These are phyloP conservation scores for Knufia fluminis DNA, from an alignment of 2,329 filamentous ascomycete species.

Conservation along the genomic window DNA sequence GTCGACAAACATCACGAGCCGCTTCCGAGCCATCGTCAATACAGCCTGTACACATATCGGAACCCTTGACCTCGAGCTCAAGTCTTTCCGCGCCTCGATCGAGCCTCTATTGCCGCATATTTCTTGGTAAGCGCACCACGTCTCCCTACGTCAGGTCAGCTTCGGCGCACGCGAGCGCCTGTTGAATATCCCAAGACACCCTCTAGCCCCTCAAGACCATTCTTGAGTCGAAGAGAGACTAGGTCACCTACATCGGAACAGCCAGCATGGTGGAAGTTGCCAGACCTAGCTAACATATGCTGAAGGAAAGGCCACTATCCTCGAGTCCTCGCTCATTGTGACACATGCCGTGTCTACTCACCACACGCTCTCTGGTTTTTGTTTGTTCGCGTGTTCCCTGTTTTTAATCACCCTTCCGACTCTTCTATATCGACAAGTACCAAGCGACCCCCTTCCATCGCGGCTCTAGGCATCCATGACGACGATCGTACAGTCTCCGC, in stretches of 20 bases:
- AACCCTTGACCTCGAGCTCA: not conserved
- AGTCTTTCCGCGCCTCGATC: not conserved
- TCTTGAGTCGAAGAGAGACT: not conserved
- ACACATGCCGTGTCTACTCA: conserved; percentile 21
- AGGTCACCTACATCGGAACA: not conserved
- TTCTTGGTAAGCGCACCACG: conserved; percentile 6
- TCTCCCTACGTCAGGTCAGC: conserved; percentile 8
- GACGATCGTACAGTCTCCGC: conserved; percentile 59
- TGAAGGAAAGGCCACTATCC: not conserved
- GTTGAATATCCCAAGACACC: not conserved
- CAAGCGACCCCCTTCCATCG: not conserved
- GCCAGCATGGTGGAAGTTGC: not conserved
- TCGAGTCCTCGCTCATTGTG: conserved; percentile 8
- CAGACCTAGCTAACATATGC: not conserved
- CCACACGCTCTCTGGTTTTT: conserved; percentile 12
- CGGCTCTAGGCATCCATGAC: conserved; percentile 32
- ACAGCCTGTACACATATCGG: not conserved
- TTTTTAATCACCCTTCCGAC: not conserved
- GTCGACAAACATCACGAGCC: not conserved
- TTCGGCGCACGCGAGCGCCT: conserved; percentile 5
- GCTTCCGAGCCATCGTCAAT: not conserved
- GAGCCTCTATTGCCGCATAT: not conserved
- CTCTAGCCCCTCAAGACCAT: not conserved
- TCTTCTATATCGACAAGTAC: not conserved
- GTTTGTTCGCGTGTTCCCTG: conserved; percentile 7